These are phyloP conservation scores for Monosporascus sp. DNA, from an alignment of 2,329 filamentous ascomycete species.

Conservation along the genomic window DNA sequence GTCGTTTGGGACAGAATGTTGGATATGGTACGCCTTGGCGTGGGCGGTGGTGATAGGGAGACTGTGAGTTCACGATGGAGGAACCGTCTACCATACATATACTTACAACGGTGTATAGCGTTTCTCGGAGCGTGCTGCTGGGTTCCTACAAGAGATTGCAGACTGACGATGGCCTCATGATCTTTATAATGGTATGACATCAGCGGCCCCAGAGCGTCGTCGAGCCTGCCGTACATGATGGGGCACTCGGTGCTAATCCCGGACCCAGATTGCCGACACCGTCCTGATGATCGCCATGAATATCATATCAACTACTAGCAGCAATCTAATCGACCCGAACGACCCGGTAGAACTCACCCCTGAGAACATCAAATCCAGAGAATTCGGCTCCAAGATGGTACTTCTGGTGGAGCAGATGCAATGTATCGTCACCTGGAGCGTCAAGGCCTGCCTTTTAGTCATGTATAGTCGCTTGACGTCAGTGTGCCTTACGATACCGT, in stretches of 20 bases:
- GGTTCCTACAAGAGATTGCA: slow-evolving; percentile 46
- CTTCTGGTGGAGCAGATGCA: slow-evolving; percentile 59
- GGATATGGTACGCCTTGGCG: slow-evolving; percentile 40
- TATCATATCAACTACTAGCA: slow-evolving; percentile 49
- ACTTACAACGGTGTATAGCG: slow-evolving; percentile 16
- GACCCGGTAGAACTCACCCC: slow-evolving; percentile 41
- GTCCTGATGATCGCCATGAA: slow-evolving; percentile 50
- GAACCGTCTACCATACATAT: neutral
- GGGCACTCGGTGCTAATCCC: slow-evolving; percentile 3
- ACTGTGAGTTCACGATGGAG: slow-evolving; percentile 29
- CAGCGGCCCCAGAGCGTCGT: neutral
- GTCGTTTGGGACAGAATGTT: slow-evolving; percentile 28
- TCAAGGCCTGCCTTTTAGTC: slow-evolving; percentile 53
- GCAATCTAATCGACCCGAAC: slow-evolving; percentile 52
- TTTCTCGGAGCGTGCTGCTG: slow-evolving; percentile 34
- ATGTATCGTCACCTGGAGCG: slow-evolving; percentile 50
- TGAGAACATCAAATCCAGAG: slow-evolving; percentile 34
- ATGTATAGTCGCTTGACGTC: slow-evolving; percentile 53
- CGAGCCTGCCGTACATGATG: neutral
- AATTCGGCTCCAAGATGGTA: slow-evolving; percentile 56
- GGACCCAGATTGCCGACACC: slow-evolving; percentile 42
- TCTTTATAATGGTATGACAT: slow-evolving; percentile 42
- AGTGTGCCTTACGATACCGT: slow-evolving; percentile 12
- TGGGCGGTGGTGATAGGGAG: slow-evolving; percentile 33
- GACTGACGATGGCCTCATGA: slow-evolving; percentile 51